These are phyloP conservation scores for Emergomyces pasteurianus DNA, from an alignment of 2,329 filamentous ascomycete genomes.

Conservation along the genomic window DNA sequence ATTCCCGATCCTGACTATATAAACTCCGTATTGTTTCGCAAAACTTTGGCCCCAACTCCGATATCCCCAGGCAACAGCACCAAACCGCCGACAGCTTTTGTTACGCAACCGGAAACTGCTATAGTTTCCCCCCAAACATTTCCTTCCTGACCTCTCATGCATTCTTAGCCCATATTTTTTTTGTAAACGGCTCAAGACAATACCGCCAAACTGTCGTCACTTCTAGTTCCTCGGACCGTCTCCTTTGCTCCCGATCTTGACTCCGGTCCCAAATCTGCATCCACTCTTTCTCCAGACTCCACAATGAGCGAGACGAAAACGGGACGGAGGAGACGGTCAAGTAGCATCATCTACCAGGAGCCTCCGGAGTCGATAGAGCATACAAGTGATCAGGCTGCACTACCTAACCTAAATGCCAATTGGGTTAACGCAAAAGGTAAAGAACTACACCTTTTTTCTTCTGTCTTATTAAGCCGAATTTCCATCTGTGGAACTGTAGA, in stretches of 20 bases:
- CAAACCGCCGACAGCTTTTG: background rate
- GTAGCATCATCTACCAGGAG: constrained; percentile 97
- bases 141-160: background rate
- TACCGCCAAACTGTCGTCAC: constrained; percentile 94
- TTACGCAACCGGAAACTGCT: background rate
- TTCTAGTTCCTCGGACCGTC: constrained; percentile 78
- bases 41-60: background rate
- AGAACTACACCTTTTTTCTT: constrained; percentile 15
- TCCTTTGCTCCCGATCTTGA: constrained; percentile 79
- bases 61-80: background rate
- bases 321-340: constrained; percentile 81
- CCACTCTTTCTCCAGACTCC: constrained; percentile 44
- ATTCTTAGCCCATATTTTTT: background rate
- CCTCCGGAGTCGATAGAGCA: constrained; percentile 94
- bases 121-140: background rate
- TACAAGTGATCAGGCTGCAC: constrained; percentile 86
- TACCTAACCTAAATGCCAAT: constrained; percentile 93
- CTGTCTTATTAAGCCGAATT: background rate
- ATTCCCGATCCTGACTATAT: background rate
- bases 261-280: constrained; percentile 41
- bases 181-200: constrained; percentile 31
- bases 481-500: background rate
- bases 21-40: background rate
- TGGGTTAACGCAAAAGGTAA: constrained; percentile 99
- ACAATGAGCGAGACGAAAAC: constrained; percentile 52